A percentile compares a stretch with the other conserved stretches of the same genome.
phyloP scores from a whole-genome alignment of 164 flowering plant genomes.

The Dillenia suffruticosa region DNA sequence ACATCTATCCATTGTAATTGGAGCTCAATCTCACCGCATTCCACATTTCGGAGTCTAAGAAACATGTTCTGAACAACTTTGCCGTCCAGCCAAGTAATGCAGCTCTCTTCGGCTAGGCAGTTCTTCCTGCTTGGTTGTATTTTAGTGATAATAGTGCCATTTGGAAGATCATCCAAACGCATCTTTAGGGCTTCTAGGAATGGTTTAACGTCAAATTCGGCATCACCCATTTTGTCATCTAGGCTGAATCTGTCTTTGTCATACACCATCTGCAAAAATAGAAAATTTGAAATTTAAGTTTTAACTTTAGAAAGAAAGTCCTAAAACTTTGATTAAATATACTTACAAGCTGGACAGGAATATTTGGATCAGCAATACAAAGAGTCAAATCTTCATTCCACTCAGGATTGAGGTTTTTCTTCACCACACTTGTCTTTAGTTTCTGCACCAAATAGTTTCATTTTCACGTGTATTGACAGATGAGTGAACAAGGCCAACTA shows the following conservation, averaged over 20 bases:
- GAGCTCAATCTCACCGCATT: constrained; percentile 75
- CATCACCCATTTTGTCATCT: constrained; percentile 86
- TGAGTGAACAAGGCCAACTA: too few species aligned
- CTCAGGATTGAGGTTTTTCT: constrained; percentile 63
- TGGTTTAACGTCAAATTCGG: constrained; percentile 50
- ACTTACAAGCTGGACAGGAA: constrained; percentile 63
- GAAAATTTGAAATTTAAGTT: neutral
- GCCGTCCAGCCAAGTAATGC: constrained; percentile 38
- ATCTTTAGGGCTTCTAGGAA: constrained; percentile 49
- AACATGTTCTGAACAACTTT: constrained; percentile 47
- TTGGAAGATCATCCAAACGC: constrained; percentile 34
- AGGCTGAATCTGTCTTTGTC: constrained; percentile 57
- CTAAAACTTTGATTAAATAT: too few species aligned
- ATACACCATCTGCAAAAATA: constrained; percentile 49
- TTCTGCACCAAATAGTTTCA: constrained; percentile 43
- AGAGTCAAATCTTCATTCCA: constrained; percentile 91
- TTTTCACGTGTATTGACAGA: too few species aligned
- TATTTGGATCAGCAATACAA: constrained; percentile 45
- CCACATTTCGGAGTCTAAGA: constrained; percentile 66
- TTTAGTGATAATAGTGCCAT: constrained; percentile 44
- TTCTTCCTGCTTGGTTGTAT: constrained; percentile 49
- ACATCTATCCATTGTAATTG: constrained; percentile 62
- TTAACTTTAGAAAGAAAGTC: too few species aligned
- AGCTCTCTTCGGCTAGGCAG: constrained; percentile 67
- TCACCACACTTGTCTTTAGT: constrained; percentile 74